Base-by-base conservation (phyloP, 2,329 filamentous ascomycete species). In the Tolypocladium album region DNA sequence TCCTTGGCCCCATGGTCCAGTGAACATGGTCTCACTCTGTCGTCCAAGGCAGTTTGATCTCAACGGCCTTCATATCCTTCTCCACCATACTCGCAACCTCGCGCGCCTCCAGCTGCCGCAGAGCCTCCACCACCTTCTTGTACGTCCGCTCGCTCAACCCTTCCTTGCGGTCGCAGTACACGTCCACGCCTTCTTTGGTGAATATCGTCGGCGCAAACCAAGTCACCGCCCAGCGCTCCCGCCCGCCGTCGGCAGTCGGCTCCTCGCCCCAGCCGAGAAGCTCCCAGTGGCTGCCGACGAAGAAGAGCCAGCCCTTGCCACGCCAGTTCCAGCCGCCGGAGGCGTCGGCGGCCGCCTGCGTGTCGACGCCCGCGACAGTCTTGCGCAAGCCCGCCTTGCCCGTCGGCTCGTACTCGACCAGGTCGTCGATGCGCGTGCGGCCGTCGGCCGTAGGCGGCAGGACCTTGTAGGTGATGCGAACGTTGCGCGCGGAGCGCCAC, bases 151-250 rank as follows among this genome's bases (percentile, higher is more conserved):
- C 75, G 59, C 78, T 81, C 63, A 90, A 64, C 0, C 88, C 88
- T 63, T 80, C 81, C 58, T 74, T 79, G 20, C 80, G 78, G 65
- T 88, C 80, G 55, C 84, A 86, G 72, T 93, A 94, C 12, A 95
- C 73, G 73, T 96, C 91, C 38, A 96, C 68, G 0, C 91, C 91
- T 60, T 90, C 89, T 63, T 88, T 88, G 8, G 90, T 94, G 66
- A 96, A 95, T 53, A 92, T 66, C 31, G 89, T 95, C 68, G 89
- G 87, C 63, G 87, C 86, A 72, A 96, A 96, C 80, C 88, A 93
- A 5, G 89, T 95, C 17, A 96, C 89, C 1, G 83, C 85, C 89
- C 89, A 96, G 66, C 81, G 79, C 72, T 85, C 82, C 56, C 67
- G 70, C 11, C 67, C 70, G 0, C 74, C 74, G 39, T 71, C 76